Evolutionary conservation across 495 filamentous ascomycete genomes (phyloP).

Genomic region (Xylaria flabelliformis): DNA sequence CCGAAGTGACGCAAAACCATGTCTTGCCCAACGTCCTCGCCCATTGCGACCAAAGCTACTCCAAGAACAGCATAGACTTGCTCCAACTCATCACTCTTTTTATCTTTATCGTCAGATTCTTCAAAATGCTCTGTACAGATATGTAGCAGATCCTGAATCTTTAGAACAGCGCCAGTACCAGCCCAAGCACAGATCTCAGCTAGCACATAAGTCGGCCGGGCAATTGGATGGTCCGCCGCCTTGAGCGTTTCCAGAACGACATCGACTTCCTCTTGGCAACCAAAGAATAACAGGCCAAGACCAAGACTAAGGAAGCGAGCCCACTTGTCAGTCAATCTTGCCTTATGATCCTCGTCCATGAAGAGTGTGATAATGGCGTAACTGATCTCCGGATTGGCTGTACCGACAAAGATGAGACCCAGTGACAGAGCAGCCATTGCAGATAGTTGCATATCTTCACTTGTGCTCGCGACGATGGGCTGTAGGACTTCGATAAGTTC

Average conservation of each 20-base stretch:
- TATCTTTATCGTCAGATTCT: constrained; percentile 86
- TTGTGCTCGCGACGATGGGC: constrained; percentile 83
- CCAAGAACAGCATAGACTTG: constrained; percentile 97
- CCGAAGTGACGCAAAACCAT: constrained; percentile 98
- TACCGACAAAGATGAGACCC: constrained; percentile 91
- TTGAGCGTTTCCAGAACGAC: constrained; percentile 94
- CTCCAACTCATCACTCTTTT: constrained; percentile 90
- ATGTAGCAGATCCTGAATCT: constrained; percentile 93
- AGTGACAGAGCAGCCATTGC: constrained; percentile 94
- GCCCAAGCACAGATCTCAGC: constrained; percentile 98
- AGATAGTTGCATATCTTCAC: constrained; percentile 89
- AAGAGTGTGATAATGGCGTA: constrained; percentile 89
- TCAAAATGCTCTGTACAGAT: constrained; percentile 98
- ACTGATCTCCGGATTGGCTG: constrained; percentile 84
- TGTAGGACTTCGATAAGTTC: constrained; percentile 80
- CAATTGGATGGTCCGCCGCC: constrained; percentile 93
- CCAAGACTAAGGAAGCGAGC: constrained; percentile 94
- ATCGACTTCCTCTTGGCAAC: constrained; percentile 95
- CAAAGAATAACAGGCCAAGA: constrained; percentile 92
- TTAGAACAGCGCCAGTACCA: constrained; percentile 93
- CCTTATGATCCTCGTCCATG: constrained; percentile 85
- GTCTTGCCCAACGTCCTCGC: constrained; percentile 96
- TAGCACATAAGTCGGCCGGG: constrained; percentile 85
- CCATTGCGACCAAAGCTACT: constrained; percentile 94
- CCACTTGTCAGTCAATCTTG: constrained; percentile 96